Base-by-base conservation (phyloP, 768 basidiomycete species). In the Candolleomyces aberdarensis region DNA sequence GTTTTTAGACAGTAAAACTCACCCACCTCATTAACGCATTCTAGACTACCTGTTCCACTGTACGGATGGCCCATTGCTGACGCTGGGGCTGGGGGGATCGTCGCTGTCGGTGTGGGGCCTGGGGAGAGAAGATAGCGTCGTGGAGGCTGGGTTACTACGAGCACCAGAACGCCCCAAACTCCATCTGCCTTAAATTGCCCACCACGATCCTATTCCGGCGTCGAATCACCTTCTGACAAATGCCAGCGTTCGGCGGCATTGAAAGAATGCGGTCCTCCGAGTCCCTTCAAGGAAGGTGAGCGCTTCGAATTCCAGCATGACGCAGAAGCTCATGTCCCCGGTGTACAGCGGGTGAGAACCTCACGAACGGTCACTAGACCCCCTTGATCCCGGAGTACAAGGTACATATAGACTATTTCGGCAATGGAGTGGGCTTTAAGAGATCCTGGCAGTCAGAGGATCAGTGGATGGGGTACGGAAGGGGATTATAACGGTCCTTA, bases 221-320 rank as follows among this genome's bases (percentile, higher is more conserved):
- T 43, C 19, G 54, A 56, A 56, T 56, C 40, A 11, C 54, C 54
- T 41, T 43, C 17, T 56, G 54, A 56, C 54, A 56, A 56, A 56
- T 56, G 10, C 54, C 39, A 56, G 54, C 54, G 54, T 36, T 36
- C 36, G 36, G 36, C 36, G 36, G 36, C 36, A 36, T 36, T 36
- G 36, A 7, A 36, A 36, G 36, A 36, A 36, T 36, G 36, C 36
- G 36, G 36, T 36, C 36, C 36, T 36, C 36, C 6, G 36, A 36
- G 36, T 19, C 39, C 22, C 39, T 43, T 39, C 19, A 43, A 56
- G 54, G 54, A 31, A n/a, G 31, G 40, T 36, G 39, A 56, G 41
- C 22, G 54, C 54, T 56, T 43, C 40, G 36, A 56, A 31, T 56
- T 29, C 54, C 54, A 32, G 36, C n/a, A 54, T 56, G 39, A 41